Evolutionary conservation across 2,329 filamentous ascomycete genomes (phyloP), one percentile per base, ranked within the genome.

Genomic region (Exophiala aquamarina): DNA sequence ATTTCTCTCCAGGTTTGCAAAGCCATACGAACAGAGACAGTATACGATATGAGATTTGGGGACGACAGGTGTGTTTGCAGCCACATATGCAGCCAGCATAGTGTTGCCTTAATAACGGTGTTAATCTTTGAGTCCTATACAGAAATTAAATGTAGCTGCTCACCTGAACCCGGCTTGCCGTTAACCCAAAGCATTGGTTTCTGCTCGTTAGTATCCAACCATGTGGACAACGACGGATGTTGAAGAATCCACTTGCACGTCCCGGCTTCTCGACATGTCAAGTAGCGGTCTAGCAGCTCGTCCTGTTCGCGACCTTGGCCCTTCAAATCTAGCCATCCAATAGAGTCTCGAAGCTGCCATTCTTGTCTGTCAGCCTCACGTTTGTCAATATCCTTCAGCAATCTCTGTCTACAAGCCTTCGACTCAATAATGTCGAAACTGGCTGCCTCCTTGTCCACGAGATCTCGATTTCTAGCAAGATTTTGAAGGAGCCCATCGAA

Each of bases 371-470:
- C 13, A 31, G 29, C 20, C 14, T 35, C 29, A 4, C 13, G 17
- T 11, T 34, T n/a, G 28, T 49, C 29, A 49, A 47, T 10, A 5
- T 47, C 17, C 50, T 37, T 21, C 49, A 39, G 4, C 14, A 31
- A 11, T 28, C 26, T n/a, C 39, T 44, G 29, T 51, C 44, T 4
- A 57, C 52, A 43, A 60, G 59, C n/a, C 44, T 45, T 34, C n/a
- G 19, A 31, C 28, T 39, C 29, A 13, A 40, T 14, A 20, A 61
- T 61, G 23, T 58, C 50, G 15, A 53, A 50, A n/a, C 60, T 54
- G 36, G 58, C 58, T 2, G 62, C 63, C 44, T 64, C 59, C 19
- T 46, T 33, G 49, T 65, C 62, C 20, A 65, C 51, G n/a, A 8
- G 17, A 36, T 36, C 29, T 18, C 21, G 41, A 37, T 18, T 29